Evolutionary conservation across 805 yeast species (phyloP), one percentile per base, ranked within the genome.

Genomic region (Blastobotrys attinorum): DNA sequence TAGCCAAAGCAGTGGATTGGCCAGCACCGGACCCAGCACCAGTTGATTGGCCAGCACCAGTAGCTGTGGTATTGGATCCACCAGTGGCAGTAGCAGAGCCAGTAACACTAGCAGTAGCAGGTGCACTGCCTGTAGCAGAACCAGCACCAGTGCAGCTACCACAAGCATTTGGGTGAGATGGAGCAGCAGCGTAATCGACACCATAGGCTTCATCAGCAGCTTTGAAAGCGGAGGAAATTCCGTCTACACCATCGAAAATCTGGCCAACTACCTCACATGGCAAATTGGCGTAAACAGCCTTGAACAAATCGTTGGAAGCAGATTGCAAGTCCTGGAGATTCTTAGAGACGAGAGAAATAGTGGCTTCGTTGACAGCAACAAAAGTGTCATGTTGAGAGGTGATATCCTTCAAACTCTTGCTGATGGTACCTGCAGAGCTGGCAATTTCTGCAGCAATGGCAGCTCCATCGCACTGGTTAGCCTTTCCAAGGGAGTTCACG

Each of bases 281-380:
- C 25, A 36, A 11, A 15, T 7, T 10, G 13, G 15, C 23, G 29
- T 36, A 36, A 20, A 22, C 25, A 3, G 39, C 23, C 11, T 15
- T 21, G 15, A 21, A 6, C 27, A 36, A 23, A 31, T 36, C 39
- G 17, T 21, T 22, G 29, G 39, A 18, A 36, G 39, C 39, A 8
- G 10, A 7, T 17, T 36, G 22, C 39, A 36, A 32, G 36, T 17
- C 21, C 10, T 11, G 10, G 10, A 25, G 11, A 11, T 25, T 25
- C 7, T 11, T 25, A 11, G 29, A 7, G 11, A 25, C 29, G 10
- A 25, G 18, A 17, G 15, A 21, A 22, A 22, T 22, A 3, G 16
- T 4, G 39, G n/a, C 29, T 20, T 22, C 29, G 27, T 22, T 13
- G 27, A 36, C 17, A 22, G 39, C 29, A 8, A 4, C 22, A 23